Base-by-base conservation (phyloP, 2,329 filamentous ascomycete species). In the Ilyonectria mors-panacis region DNA sequence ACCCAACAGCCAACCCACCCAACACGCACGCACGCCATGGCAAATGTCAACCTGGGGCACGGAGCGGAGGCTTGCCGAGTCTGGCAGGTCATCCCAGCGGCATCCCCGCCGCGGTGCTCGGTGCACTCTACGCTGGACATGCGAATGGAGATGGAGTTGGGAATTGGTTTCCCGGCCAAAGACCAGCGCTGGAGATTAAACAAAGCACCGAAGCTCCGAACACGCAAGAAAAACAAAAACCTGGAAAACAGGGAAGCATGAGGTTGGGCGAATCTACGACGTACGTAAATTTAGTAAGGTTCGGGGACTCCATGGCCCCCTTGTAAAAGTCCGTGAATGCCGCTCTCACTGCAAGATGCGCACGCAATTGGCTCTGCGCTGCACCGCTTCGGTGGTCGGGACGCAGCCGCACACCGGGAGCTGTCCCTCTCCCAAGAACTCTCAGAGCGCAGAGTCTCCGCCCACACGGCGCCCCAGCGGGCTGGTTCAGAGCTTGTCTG, bases 91-190 rank as follows among this genome's bases (percentile, higher is more conserved):
- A 17, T n/a, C 13, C 47, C 47, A 50, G 26, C 47, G 47, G 30
- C 26, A 63, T 44, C 42, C 28, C 44, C 33, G 42, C 37, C 45
- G 30, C 35, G 6, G 30, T 33, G 7, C 8, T 33, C 30, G 30
- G 30, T 12, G 30, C 30, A 12, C 30, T 33, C 9, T 12, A 12
- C n/a, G 39, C 7, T 5, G 30, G 30, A 33, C 8, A 12, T 8
- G 30, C 8, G 45, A 57, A 19, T 10, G 17, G 51, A 15, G 26
- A 21, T 15, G 21, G 44, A 9, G 28, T 39, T 26, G 59, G 47
- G 42, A 35, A 30, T 54, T 60, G 63, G 63, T 65, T 65, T 60
- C 63, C 57, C 33, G 37, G 63, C 56, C 63, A 65, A 65, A 65
- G 30, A 13, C n/a, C 8, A 21, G 19, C 4, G 37, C n/a, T 53